Percentiles rank a stretch among this genome's conserved stretches.
phyloP scores from a whole-genome alignment of 192 early-diverging fungal genomes.

The Umbelopsis ramanniana region DNA sequence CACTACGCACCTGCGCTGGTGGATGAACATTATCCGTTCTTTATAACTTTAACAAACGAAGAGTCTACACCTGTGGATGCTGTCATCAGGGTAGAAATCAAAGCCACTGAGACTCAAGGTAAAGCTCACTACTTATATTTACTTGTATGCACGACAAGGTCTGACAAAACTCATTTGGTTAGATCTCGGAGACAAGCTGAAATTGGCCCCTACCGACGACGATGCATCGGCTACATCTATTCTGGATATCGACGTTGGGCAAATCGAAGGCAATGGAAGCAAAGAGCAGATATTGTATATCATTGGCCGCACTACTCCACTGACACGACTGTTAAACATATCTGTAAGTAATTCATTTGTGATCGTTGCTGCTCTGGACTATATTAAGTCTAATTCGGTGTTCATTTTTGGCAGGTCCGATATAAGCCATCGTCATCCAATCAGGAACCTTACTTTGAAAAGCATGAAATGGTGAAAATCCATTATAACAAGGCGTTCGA shows the following conservation, averaged over 20 bases:
- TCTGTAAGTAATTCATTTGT: constrained; percentile 27
- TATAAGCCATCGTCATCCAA: constrained; percentile 9
- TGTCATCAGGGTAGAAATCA: constrained; percentile 63
- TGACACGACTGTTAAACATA: constrained; percentile 36
- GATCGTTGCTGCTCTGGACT: not conserved
- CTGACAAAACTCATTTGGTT: not conserved
- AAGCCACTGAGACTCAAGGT: constrained; percentile 50
- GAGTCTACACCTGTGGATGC: constrained; percentile 64
- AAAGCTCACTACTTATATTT: not conserved
- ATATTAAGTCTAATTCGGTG: not conserved
- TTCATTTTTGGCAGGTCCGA: not conserved
- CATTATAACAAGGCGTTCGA: constrained; percentile 15
- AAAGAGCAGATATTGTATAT: constrained; percentile 37
- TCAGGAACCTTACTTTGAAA: constrained; percentile 19
- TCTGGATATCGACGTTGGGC: constrained; percentile 48
- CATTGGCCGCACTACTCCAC: constrained; percentile 26
- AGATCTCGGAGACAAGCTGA: constrained; percentile 22
- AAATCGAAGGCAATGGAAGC: constrained; percentile 42
- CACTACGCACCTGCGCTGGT: constrained; percentile 68
- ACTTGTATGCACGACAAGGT: no score
- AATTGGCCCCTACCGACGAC: constrained; percentile 20
- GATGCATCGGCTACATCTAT: constrained; percentile 21
- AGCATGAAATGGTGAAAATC: constrained; percentile 3
- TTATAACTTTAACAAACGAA: constrained; percentile 65
- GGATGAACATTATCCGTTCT: constrained; percentile 67